Base-by-base conservation (phyloP, 2,329 filamentous ascomycete genomes). In the Daldinia eschscholtzii region DNA sequence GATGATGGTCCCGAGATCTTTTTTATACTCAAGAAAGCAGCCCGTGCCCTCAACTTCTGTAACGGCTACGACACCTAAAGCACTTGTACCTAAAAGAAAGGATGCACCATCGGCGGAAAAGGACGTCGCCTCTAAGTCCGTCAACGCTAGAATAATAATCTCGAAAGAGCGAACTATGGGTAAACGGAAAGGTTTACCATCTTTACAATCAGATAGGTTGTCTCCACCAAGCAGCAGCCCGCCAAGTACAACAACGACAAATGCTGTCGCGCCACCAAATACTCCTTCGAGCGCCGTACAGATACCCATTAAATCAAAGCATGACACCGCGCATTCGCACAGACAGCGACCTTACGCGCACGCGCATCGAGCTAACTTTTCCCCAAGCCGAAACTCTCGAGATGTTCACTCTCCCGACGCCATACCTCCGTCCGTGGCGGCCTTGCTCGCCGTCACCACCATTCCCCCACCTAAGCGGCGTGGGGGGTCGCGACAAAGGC, bases 371-470 rank as follows among this genome's bases (percentile, higher is more conserved):
- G 80, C 80, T 48, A 78, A 78, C 58, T 78, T 78, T 42, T 76
- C 75, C 23, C 70, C 76, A 9, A 73, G 62, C 46, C 79, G 76
- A 41, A 79, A 78, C 44, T 77, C 79, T 7, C 80, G 79, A 65
- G 82, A 85, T 61, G 77, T 81, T 1, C 84, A 86, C 75, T 84
- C 84, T 1, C 83, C 86, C 5, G 86, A 88, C 64, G 80, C 83
- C 15, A 81, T 91, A 23, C 85, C 88, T 4, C 84, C 88, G 0
- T 89, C 88, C 0, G 84, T 91, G 30, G 87, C 87, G 5, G 87
- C 87, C 12, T 80, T 91, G 30, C 81, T 91, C 37, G 89, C 89
- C 35, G 82, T 89, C 60, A 91, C 89, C 33, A 85, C 83, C 68
- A 91, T 91, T 57, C 89, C 87, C 72, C 78, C 84, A 57, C 79